Percentiles rank a stretch among this genome's conserved stretches.
Conservation (phyloP, 768 basidiomycete species). For the Sporobolomyces pararoseus region DNA sequence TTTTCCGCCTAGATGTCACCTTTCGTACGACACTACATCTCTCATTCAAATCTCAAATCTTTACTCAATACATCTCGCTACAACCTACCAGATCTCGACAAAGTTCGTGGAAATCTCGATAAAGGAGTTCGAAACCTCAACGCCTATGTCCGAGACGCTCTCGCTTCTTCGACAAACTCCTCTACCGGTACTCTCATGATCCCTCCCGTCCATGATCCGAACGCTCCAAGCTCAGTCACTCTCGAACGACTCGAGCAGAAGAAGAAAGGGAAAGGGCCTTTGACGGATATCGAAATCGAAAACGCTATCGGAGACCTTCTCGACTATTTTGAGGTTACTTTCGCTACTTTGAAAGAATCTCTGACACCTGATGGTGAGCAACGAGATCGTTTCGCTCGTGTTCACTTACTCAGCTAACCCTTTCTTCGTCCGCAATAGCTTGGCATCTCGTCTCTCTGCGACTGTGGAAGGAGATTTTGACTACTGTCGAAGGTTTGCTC, state of each 20-base stretch:
- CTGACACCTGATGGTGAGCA: conserved; percentile 74
- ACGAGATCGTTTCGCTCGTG: too few species aligned
- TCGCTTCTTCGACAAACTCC: conserved; percentile 34
- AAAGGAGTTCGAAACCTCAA: conserved; percentile 64
- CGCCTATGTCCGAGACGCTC: conserved; percentile 46
- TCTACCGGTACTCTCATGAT: conserved; percentile 26
- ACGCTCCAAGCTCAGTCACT: conserved; percentile 68
- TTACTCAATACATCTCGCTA: conserved; percentile 35
- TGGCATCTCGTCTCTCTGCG: conserved; percentile 78
- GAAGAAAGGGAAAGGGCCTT: conserved; percentile 49
- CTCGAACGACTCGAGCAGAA: conserved; percentile 50
- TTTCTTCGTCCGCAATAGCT: too few species aligned
- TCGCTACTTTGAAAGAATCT: conserved; percentile 83
- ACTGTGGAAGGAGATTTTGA: conserved; percentile 93
- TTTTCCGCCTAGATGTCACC: conserved; percentile 72
- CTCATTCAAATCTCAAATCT: conserved; percentile 37
- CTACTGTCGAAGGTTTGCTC: conserved; percentile 76
- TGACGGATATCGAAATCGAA: conserved; percentile 92
- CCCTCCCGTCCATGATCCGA: conserved; percentile 50
- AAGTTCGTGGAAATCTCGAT: conserved; percentile 60
- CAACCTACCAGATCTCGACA: conserved; percentile 76
- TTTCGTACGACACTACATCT: conserved; percentile 58
- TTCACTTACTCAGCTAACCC: too few species aligned
- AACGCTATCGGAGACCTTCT: conserved; percentile 84
- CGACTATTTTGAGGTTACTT: conserved; percentile 92